phyloP scores from a whole-genome alignment of 495 filamentous ascomycete genomes.

The Oleoguttula mirabilis region DNA sequence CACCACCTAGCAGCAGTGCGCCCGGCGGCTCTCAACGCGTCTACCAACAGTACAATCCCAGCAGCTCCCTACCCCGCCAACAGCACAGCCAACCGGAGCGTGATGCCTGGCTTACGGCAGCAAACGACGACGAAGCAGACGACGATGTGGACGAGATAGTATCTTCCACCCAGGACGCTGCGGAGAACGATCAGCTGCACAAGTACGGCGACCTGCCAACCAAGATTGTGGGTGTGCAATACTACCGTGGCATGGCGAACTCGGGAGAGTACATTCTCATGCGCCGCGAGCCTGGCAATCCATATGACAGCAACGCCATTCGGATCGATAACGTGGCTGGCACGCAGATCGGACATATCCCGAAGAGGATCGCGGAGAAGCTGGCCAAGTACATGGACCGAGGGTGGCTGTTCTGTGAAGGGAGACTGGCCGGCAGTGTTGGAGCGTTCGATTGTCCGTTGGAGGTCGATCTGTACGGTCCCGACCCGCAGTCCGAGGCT shows the following conservation, averaged over 20 bases:
- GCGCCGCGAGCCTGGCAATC: constrained; percentile 57
- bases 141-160: constrained; percentile 15
- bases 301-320: constrained; percentile 68
- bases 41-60: constrained; percentile 1
- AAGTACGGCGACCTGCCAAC: constrained; percentile 30
- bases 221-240: constrained; percentile 73
- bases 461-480: constrained; percentile 52
- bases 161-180: constrained; percentile 11
- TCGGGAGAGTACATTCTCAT: constrained; percentile 59
- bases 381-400: constrained; percentile 61
- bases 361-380: constrained; percentile 49
- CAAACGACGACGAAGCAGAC: constrained; percentile 10
- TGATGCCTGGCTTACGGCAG: constrained; percentile 11
- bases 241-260: constrained; percentile 61
- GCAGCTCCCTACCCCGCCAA: neutral
- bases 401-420: constrained; percentile 49
- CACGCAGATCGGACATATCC: constrained; percentile 70
- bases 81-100: constrained; percentile 13
- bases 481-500: constrained; percentile 34
- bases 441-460: constrained; percentile 59
- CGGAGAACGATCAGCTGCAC: constrained; percentile 1
- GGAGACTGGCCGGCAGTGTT: constrained; percentile 49
- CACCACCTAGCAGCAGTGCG: constrained; percentile 2
- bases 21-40: neutral
- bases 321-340: constrained; percentile 69